Conservation (phyloP, 2,329 filamentous ascomycete species). For the Coleophoma cylindrospora region DNA sequence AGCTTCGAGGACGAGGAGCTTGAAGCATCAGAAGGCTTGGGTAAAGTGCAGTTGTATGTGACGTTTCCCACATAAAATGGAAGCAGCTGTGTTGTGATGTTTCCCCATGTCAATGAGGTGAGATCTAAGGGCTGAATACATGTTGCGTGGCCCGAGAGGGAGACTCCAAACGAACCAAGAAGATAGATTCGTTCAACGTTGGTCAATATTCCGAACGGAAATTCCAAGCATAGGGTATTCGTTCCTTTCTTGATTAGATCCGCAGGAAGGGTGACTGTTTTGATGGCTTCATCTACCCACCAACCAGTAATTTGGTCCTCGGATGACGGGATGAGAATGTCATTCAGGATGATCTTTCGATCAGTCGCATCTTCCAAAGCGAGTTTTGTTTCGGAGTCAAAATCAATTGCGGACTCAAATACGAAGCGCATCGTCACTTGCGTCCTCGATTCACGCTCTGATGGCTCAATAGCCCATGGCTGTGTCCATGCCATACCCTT, state of each 20-base stretch:
- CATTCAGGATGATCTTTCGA: slow-evolving; percentile 17
- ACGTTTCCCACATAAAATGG: slow-evolving; percentile 26
- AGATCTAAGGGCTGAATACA: slow-evolving; percentile 4
- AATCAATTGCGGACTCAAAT: slow-evolving; percentile 15
- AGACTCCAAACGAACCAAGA: slow-evolving; percentile 22
- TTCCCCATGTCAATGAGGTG: slow-evolving; percentile 17
- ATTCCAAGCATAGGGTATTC: slow-evolving; percentile 17
- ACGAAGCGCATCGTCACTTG: slow-evolving; percentile 19
- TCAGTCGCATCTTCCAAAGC: slow-evolving; percentile 22
- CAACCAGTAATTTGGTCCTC: slow-evolving; percentile 5
- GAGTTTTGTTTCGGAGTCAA: slow-evolving; percentile 9
- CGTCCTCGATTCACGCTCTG: slow-evolving; percentile 14
- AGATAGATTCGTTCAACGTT: slow-evolving; percentile 27
- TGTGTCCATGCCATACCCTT: slow-evolving; percentile 23
- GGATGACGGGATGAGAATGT: slow-evolving; percentile 3
- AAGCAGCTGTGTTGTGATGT: slow-evolving; percentile 20
- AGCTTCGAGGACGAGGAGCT: neutral
- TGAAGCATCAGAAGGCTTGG: neutral
- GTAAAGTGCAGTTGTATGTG: slow-evolving; percentile 14
- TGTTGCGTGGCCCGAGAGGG: slow-evolving; percentile 6
- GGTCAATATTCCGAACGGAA: slow-evolving; percentile 24
- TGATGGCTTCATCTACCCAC: slow-evolving; percentile 28
- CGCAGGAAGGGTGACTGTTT: slow-evolving; percentile 15
- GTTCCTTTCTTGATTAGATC: slow-evolving; percentile 15
- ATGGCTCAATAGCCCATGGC: slow-evolving; percentile 19